Evolutionary conservation across 257 asterid species (phyloP).

Genomic region (Solanum neorickii): DNA sequence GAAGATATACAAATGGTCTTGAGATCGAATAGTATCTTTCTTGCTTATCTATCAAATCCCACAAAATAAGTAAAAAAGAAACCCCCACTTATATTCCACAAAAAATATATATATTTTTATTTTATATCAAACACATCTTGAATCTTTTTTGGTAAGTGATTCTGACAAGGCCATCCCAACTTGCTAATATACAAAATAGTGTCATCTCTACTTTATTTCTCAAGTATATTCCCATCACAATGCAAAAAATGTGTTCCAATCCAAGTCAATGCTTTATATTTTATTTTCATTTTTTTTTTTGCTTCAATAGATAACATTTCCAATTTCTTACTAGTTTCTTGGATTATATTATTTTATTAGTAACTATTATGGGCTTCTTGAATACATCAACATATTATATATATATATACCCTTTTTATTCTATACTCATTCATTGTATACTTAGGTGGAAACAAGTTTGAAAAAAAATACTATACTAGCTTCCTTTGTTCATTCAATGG

Average conservation of each 20-base stretch:
- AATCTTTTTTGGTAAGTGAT: background rate
- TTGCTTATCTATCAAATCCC: background rate
- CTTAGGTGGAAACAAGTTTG: background rate
- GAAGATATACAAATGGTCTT: background rate
- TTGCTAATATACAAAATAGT: background rate
- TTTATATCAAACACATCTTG: background rate
- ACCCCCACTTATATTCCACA: background rate
- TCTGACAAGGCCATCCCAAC: background rate
- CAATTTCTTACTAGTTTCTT: background rate
- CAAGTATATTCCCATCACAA: background rate
- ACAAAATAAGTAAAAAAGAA: background rate
- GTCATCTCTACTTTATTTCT: background rate
- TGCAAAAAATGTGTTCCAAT: background rate
- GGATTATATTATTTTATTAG: background rate
- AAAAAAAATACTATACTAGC: background rate
- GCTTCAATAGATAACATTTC: background rate
- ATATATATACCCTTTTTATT: background rate
- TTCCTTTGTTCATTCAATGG: conserved; percentile 18
- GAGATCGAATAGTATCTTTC: background rate
- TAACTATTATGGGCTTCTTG: background rate
- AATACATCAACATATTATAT: background rate
- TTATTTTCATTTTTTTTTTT: background rate
- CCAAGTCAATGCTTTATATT: background rate
- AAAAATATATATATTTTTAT: background rate
- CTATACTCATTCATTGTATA: background rate